phyloP scores from a whole-genome alignment of 1,284 basidiomycete genomes.

The Puccinia brachypodii region DNA sequence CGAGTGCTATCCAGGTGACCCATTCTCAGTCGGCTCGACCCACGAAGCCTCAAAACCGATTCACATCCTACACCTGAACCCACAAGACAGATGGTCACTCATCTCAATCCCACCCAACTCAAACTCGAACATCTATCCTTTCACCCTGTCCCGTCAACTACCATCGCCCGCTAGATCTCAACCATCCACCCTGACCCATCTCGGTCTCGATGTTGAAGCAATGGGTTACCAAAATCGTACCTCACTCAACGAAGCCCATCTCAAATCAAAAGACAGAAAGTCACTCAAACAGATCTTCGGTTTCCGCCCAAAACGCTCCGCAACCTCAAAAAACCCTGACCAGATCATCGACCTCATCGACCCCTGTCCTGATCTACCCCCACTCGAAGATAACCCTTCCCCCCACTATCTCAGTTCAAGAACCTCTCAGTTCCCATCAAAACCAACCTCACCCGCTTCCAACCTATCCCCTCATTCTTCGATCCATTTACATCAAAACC shows the following conservation, averaged over 20 bases:
- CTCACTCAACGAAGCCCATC: not conserved
- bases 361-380: not conserved
- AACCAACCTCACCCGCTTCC: conserved; percentile 6
- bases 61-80: conserved; percentile 16
- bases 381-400: not conserved
- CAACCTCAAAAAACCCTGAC: not conserved
- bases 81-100: not conserved
- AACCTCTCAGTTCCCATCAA: not conserved
- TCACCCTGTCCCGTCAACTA: conserved; percentile 15
- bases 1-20: conserved; percentile 31
- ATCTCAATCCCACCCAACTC: not conserved
- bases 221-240: conserved; percentile 10
- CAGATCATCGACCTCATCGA: conserved; percentile 13
- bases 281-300: conserved; percentile 22
- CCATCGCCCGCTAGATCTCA: not conserved
- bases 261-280: conserved; percentile 18
- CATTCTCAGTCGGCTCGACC: conserved; percentile 27
- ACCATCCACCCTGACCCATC: conserved; percentile 2
- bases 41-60: conserved; percentile 27
- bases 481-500: not conserved
- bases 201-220: conserved; percentile 36
- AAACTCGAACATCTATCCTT: not conserved
- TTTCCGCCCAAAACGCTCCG: not conserved
- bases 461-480: not conserved
- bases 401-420: not conserved